Evolutionary conservation across 2,329 filamentous ascomycete species (phyloP).

Genomic region (Magnaporthales sp.): DNA sequence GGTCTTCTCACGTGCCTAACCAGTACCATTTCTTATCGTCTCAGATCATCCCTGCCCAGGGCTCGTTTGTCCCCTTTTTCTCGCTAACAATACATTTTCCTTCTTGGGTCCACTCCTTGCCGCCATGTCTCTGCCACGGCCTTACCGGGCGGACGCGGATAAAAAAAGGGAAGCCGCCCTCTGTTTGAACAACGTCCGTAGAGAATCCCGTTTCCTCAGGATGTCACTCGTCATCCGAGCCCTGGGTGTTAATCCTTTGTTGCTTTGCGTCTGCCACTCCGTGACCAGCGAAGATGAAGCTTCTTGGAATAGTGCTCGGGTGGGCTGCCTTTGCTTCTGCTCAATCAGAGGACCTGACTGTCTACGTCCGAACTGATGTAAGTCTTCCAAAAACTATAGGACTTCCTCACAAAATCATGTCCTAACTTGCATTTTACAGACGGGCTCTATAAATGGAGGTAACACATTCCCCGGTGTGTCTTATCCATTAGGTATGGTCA

Average conservation of each 20-base stretch:
- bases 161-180: neutral
- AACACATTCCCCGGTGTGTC: constrained; percentile 43
- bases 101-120: neutral
- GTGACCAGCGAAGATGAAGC: neutral
- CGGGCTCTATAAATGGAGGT: constrained; percentile 28
- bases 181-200: neutral
- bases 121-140: neutral
- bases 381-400: neutral
- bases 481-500: constrained; percentile 38
- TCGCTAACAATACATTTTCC: too few relatives aligned
- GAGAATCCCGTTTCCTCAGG: neutral
- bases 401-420: neutral
- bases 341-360: constrained; percentile 1
- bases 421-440: neutral
- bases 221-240: neutral
- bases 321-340: neutral
- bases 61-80: neutral
- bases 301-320: neutral
- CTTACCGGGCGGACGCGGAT: neutral
- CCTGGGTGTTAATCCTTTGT: neutral
- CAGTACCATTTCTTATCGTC: neutral
- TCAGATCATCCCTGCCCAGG: neutral
- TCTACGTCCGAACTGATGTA: constrained; percentile 3
- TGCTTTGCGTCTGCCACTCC: too few relatives aligned
- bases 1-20: neutral